Evolutionary conservation across 768 basidiomycete species (phyloP), one percentile per base, ranked within the genome.

Genomic region (Boletales sp.): DNA sequence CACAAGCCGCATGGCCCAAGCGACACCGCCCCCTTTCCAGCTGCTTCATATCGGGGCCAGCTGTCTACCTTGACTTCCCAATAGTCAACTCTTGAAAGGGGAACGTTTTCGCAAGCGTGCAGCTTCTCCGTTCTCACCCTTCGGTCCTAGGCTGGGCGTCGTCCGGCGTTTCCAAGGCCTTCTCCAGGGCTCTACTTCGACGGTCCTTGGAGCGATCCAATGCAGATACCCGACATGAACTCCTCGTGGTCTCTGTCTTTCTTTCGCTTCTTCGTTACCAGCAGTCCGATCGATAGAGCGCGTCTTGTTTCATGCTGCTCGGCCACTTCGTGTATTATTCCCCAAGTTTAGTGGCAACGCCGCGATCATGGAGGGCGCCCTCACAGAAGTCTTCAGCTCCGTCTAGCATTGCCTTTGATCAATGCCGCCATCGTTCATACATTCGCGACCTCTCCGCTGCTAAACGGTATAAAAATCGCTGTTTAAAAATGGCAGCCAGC

Each of bases 171-270:
- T 58, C 62, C 45, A 60, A 34, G 51, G 42, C 34, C 50, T 55
- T 52, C 60, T 57, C 50, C 44, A 56, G 53, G 56, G 50, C 57
- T 56, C 54, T 61, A 46, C 54, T 56, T 56, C 44, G 52, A 58
- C 56, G 17, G 53, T 57, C 52, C 53, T 60, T 68, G 61, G 64
- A 64, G 62, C 59, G 66, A 69, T 69, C 57, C 54, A 57, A 57
- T 55, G 52, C 65, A 69, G 66, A 69, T 68, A 68, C 60, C 64
- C 66, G 66, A 68, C 60, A 68, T 68, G 68, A 68, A 64, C 40
- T 58, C 62, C 67, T 64, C 67, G 64, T 68, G 65, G 60, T 37
- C 51, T 41, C 51, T 62, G 49, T 55, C 57, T 58, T 47, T 56
- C 56, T 61, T 57, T 66, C 63, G 59, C 62, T 62, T 66, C 61